These are phyloP conservation scores for Suhomyces yuchorum DNA, from an alignment of 1,139 yeast genomes.

Conservation along the genomic window DNA sequence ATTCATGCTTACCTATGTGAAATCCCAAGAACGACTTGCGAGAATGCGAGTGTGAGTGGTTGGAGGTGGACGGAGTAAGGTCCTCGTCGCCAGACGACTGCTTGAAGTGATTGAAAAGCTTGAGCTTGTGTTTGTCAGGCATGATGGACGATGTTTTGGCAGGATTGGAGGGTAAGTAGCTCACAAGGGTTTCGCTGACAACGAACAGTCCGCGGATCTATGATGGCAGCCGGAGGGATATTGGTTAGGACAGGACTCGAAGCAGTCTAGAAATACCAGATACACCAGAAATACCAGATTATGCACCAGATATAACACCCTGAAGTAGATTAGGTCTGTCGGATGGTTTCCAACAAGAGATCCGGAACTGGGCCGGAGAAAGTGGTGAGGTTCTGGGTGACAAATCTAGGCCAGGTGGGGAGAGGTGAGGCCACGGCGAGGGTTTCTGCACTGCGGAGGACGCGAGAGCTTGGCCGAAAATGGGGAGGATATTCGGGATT, in stretches of 20 bases:
- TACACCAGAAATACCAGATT: background rate
- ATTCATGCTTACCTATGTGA: conserved; percentile 43
- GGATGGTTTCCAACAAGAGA: background rate
- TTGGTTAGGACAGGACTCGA: background rate
- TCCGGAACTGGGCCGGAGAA: background rate
- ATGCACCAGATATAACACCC: background rate
- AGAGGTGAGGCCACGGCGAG: background rate
- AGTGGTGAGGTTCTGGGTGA: conserved; percentile 1
- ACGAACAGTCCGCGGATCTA: background rate
- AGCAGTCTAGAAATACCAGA: background rate
- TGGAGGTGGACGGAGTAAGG: conserved; percentile 38
- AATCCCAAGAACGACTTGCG: conserved; percentile 30
- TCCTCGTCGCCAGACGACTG: conserved; percentile 29
- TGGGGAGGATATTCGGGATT: background rate
- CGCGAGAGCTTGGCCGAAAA: background rate
- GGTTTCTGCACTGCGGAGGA: background rate
- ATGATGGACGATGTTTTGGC: conserved; percentile 19
- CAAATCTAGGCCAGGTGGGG: background rate
- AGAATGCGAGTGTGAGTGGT: conserved; percentile 33
- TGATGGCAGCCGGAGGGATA: background rate
- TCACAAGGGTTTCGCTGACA: background rate
- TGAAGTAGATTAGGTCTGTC: background rate
- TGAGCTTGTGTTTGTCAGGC: conserved; percentile 53
- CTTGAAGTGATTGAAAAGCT: conserved; percentile 29
- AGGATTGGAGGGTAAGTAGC: background rate